These are phyloP conservation scores for Schrenkiella parvula DNA, from an alignment of 345 rosid species.

Conservation along the genomic window DNA sequence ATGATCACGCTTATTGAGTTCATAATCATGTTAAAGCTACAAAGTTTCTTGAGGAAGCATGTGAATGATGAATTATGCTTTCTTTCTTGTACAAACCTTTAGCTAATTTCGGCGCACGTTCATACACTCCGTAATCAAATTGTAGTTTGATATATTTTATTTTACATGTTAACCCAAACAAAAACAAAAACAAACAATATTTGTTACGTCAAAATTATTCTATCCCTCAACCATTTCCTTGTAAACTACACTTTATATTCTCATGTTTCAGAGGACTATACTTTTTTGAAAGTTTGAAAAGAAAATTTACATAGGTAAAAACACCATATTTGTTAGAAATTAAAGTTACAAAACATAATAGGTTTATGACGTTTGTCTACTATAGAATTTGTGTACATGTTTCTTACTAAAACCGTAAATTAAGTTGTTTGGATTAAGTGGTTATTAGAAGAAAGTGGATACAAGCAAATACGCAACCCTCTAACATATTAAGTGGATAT, in stretches of 20 bases:
- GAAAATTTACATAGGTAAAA: not conserved
- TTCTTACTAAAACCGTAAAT: not conserved
- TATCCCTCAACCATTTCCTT: not conserved
- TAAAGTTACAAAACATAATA: not conserved
- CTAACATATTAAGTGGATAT: not conserved
- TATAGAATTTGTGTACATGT: not conserved
- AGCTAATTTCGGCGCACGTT: slow-evolving; percentile 26
- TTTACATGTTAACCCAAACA: too few species aligned
- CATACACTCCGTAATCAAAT: slow-evolving; percentile 20
- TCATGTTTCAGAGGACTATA: not conserved
- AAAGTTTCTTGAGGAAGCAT: slow-evolving; percentile 11
- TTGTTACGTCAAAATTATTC: not conserved
- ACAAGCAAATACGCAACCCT: not conserved
- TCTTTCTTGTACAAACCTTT: slow-evolving; percentile 5
- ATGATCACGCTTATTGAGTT: not conserved
- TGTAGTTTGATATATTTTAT: slow-evolving; percentile 10
- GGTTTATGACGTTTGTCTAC: not conserved
- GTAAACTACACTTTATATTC: not conserved
- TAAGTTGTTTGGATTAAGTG: not conserved
- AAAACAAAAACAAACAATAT: not conserved
- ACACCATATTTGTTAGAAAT: not conserved
- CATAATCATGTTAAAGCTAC: slow-evolving; percentile 2
- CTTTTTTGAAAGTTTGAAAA: not conserved
- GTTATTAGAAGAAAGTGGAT: not conserved
- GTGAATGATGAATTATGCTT: slow-evolving; percentile 26